Base-by-base conservation (phyloP, 2,329 filamentous ascomycete genomes). In the Dendrostoma leiphaemia region DNA sequence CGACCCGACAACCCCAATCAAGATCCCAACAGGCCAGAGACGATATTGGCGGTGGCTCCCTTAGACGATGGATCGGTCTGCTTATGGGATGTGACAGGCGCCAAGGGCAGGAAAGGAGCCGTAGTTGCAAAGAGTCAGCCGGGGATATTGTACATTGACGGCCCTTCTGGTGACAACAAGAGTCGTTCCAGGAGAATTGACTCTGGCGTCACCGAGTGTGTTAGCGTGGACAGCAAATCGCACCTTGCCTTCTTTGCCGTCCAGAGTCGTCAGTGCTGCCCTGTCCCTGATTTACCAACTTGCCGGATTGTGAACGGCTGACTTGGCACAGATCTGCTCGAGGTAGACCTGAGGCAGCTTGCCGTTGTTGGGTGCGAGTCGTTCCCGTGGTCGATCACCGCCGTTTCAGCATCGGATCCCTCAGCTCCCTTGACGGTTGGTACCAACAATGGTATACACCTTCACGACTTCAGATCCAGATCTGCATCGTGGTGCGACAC, bases 11-110 rank as follows among this genome's bases (percentile, higher is more conserved):
- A 71, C 21, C 75, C 77, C 1, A 77, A 76, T 31, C 72, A 76
- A n/a, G 71, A 80, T 17, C 75, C 81, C 23, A 75, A 79, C 15
- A 64, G 65, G 6, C 9, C 62, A 15, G 73, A 71, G 28, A 72
- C 71, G 3, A 59, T 78, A 58, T 75, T 86, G 51, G 84, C 90
- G 0, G 79, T 96, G 15, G 86, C 88, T 0, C 90, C 91, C 2
- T 74, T 96, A 7, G 90, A 95, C 54, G 90, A 97, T 65, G 91
- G 91, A 0, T 91, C 89, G 48, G 80, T 97, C n/a, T 90, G 87
- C 62, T 71, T 96, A 6, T 97, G 91, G 91, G 89, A 96, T 65
- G 74, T 90, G 48, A 83, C 80, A 51, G 81, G 80, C 1, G 80
- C 77, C 28, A 72, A 73, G 45, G 71, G 70, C 5, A 75, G 67